Percentiles rank a stretch among this genome's conserved stretches.
phyloP scores from a whole-genome alignment of 2,329 filamentous ascomycete genomes.

The Bipolaris victoriae region DNA sequence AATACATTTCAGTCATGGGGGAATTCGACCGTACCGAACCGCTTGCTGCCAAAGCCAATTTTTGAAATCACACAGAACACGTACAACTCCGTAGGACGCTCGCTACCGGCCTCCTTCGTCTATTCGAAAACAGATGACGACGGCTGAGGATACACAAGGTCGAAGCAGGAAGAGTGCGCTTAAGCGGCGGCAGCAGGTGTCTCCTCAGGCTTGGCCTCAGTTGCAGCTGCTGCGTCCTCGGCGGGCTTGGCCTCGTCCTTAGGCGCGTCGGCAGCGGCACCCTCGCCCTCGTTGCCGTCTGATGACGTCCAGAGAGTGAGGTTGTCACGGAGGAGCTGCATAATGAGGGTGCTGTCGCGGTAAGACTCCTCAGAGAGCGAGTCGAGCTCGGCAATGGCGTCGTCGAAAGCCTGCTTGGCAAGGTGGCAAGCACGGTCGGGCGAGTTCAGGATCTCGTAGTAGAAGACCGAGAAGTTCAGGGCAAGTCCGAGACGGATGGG shows the following conservation, averaged over 20 bases:
- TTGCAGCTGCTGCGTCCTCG: constrained; percentile 54
- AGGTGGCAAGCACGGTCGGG: constrained; percentile 97
- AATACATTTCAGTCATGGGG: constrained; percentile 50
- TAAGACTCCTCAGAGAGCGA: constrained; percentile 97
- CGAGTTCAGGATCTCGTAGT: constrained; percentile 99
- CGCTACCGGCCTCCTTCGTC: constrained; percentile 45
- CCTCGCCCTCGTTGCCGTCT: constrained; percentile 80
- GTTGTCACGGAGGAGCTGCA: constrained; percentile 98
- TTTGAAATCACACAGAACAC: constrained; percentile 48
- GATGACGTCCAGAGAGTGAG: constrained; percentile 97
- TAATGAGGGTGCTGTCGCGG: constrained; percentile 98
- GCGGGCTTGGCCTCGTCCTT: constrained; percentile 68
- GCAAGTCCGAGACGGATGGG: constrained; percentile 97
- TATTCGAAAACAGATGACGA: constrained; percentile 42
- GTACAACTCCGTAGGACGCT: constrained; percentile 49
- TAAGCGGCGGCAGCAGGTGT: constrained; percentile 44
- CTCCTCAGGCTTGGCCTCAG: constrained; percentile 43
- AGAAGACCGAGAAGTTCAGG: constrained; percentile 99
- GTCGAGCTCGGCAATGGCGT: constrained; percentile 98
- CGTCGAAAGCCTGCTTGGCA: constrained; percentile 98
- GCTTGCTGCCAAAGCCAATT: constrained; percentile 51
- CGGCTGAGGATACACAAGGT: constrained; percentile 44
- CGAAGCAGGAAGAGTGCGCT: constrained; percentile 38
- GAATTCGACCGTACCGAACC: constrained; percentile 48
- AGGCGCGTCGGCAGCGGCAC: constrained; percentile 62